Conservation (phyloP, 2,329 filamentous ascomycete species). For the Helicocarpus griseus region DNA sequence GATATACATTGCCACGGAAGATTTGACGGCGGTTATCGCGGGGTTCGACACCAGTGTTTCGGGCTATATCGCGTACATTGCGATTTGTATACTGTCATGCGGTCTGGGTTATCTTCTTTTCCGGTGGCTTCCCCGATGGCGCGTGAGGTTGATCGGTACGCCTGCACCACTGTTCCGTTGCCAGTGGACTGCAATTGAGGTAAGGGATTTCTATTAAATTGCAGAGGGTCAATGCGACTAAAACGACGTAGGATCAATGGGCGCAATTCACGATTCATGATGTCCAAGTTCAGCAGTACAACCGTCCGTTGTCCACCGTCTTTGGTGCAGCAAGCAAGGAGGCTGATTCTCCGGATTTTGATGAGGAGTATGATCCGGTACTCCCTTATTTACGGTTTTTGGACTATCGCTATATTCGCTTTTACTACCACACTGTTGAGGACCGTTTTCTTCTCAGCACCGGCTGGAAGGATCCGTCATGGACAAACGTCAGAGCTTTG, state of each 20-base stretch:
- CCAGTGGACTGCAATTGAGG: conserved; percentile 86
- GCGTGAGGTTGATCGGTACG: conserved; percentile 64
- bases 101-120: conserved; percentile 78
- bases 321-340: conserved; percentile 44
- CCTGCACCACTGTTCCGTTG: conserved; percentile 61
- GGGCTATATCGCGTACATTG: conserved; percentile 60
- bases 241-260: conserved; percentile 68
- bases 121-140: conserved; percentile 83
- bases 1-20: conserved; percentile 85
- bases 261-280: conserved; percentile 74
- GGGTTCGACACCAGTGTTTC: conserved; percentile 71
- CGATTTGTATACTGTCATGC: conserved; percentile 60
- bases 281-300: conserved; percentile 51
- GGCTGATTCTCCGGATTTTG: conserved; percentile 53
- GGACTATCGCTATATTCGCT: conserved; percentile 88
- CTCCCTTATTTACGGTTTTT: conserved; percentile 65
- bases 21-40: conserved; percentile 85
- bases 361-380: conserved; percentile 65
- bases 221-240: not conserved
- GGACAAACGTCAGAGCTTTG: conserved; percentile 67
- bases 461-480: conserved; percentile 88
- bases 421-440: conserved; percentile 79
- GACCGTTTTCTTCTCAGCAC: conserved; percentile 81
- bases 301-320: conserved; percentile 53
- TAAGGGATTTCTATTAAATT: conserved; percentile 25